Conservation (phyloP, 805 yeast genomes). For the Nakazawaea molendinolei region DNA sequence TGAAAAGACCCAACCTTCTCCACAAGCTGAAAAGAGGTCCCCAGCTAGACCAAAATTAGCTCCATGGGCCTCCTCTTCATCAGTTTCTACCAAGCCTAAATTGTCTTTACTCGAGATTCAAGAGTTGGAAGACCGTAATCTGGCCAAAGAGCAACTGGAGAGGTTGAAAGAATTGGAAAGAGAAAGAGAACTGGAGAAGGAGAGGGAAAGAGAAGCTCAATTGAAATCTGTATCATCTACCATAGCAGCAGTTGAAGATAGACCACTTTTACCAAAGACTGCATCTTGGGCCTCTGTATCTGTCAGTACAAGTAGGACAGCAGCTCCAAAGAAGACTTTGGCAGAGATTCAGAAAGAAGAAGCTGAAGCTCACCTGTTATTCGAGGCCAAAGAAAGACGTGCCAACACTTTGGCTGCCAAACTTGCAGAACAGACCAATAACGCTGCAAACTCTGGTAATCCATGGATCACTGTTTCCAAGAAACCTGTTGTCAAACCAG, state of each 20-base stretch:
- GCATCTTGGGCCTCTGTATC: conserved; percentile 31
- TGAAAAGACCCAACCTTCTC: not conserved
- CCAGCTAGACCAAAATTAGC: conserved; percentile 28
- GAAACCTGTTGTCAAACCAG: conserved; percentile 26
- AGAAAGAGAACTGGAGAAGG: conserved; percentile 21
- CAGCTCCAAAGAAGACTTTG: conserved; percentile 39
- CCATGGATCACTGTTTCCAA: conserved; percentile 34
- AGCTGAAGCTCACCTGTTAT: conserved; percentile 27
- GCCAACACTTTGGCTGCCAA: conserved; percentile 19
- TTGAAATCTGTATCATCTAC: conserved; percentile 14
- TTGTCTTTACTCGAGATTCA: conserved; percentile 47
- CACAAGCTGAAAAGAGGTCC: not conserved
- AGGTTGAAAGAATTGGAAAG: conserved; percentile 32
- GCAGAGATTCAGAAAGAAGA: conserved; percentile 62
- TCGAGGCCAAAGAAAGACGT: conserved; percentile 23
- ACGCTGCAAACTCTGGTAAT: conserved; percentile 13
- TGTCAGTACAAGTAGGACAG: conserved; percentile 9
- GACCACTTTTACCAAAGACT: conserved; percentile 24
- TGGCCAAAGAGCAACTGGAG: conserved; percentile 36
- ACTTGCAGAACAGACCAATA: conserved; percentile 15
- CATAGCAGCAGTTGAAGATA: conserved; percentile 15
- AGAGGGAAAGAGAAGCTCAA: conserved; percentile 15
- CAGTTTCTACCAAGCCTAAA: conserved; percentile 26
- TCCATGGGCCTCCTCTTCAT: conserved; percentile 45
- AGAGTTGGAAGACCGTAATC: conserved; percentile 33